phyloP scores from a whole-genome alignment of 306 rosid genomes.

The Sindora glabra region DNA sequence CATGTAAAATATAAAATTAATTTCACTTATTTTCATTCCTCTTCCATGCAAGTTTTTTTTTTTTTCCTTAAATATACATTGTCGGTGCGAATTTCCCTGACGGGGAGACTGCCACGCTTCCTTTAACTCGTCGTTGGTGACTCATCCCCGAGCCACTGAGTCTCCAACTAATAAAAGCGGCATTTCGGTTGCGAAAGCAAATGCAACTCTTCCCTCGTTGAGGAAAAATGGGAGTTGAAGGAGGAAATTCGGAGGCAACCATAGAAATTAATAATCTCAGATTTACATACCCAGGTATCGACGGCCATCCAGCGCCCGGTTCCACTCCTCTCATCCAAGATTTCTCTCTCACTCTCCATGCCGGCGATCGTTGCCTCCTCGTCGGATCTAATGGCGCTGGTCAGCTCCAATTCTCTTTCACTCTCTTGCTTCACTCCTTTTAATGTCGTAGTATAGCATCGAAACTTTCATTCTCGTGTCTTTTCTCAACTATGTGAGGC shows the following conservation, averaged over 20 bases:
- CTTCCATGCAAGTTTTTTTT: too few relatives aligned
- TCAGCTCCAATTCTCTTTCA: background rate
- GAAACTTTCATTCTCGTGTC: background rate
- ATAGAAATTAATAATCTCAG: constrained; percentile 52
- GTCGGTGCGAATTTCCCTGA: too few relatives aligned
- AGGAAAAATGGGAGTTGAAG: constrained; percentile 21
- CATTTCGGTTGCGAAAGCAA: too few relatives aligned
- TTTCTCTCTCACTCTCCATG: constrained; percentile 53
- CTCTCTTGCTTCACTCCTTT: background rate
- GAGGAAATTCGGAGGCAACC: constrained; percentile 21
- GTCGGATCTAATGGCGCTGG: constrained; percentile 98
- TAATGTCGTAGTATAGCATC: background rate
- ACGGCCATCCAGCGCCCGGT: constrained; percentile 87
- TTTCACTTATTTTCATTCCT: too few relatives aligned
- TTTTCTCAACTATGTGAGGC: background rate
- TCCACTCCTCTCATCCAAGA: constrained; percentile 74
- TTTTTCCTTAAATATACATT: too few relatives aligned
- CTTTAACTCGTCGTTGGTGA: background rate
- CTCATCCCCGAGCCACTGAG: background rate
- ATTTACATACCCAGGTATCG: constrained; percentile 91
- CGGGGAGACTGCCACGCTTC: constrained; percentile 16
- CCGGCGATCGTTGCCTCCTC: constrained; percentile 82
- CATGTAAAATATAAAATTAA: too few relatives aligned
- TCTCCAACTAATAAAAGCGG: background rate
- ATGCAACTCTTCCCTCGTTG: too few relatives aligned